Base-by-base conservation (phyloP, 2,329 filamentous ascomycete species). In the Davidsoniella neocaledoniae region DNA sequence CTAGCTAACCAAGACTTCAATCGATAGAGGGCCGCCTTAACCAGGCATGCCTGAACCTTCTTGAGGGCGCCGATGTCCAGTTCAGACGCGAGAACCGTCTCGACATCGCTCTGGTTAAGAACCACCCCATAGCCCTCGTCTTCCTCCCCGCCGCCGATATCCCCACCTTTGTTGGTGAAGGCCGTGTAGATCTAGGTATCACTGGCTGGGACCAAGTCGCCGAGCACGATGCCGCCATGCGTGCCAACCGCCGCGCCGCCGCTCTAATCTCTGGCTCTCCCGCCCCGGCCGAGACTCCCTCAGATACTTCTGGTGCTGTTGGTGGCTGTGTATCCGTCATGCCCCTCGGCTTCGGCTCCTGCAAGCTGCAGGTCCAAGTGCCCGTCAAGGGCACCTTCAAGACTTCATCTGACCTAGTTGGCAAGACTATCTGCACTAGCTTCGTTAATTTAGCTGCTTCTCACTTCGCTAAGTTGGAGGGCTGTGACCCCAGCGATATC, bases 81-180 rank as follows among this genome's bases (percentile, higher is more conserved):
- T 98, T 98, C 71, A 81, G 85, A 64, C 82, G 91, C 61, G 87
- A 95, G 71, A 87, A 83, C 64, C 83, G 91, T 53, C 84, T 96
- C 59, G 91, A 98, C 65, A 95, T 98, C 61, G 91, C 91, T 14
- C 81, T 98, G 23, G 91, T 96, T 62, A 94, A 95, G 72, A 98
- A 98, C 68, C 79, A 91, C 25, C 86, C 85, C 36, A 86, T 98
- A 59, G 91, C 91, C 14, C 83, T 98, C 54, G 81, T 98, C 62
- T 98, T 98, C 72, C 83, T 98, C 23, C 91, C 91, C 26, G 91
- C 90, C 37, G 88, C 87, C 57, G 91, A 98, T 64, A 98, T 98
- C 61, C 91, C 91, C 4, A 94, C 87, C 38, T 96, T 96, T 62
- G 88, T 98, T 44, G 90, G 90, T 51, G 88, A 96, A 67, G 91